Base-by-base conservation (phyloP, 257 asterid species). In the Paulownia fortunei region DNA sequence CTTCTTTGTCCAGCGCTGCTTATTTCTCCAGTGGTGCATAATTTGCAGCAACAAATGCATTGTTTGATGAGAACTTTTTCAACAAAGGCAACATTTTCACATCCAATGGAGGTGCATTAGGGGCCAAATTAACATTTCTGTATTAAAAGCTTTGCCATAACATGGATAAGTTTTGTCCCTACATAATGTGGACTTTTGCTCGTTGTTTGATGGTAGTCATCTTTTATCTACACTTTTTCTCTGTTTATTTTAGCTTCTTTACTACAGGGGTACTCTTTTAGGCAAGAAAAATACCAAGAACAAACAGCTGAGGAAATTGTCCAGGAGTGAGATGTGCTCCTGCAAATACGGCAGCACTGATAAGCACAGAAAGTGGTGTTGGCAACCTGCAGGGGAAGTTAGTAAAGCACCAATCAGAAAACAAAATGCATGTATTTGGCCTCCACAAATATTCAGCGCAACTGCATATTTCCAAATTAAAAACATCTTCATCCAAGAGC, bases 271-370 rank as follows among this genome's bases (percentile, higher is more conserved):
- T 73, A 34, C 37, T 41, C 19, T 61, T 61, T 30, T 47, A 49
- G 60, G 74, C 51, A 73, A 51, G 60, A 76, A 62, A 68, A 76
- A 6, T 91, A 96, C 99, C 99, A 30, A 96, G 96, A 69, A 92
- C 94, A 70, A 96, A 96, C 47, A 96, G 84, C 87, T 93, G 98
- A 66, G 99, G 98, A 81, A 96, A 88, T 84, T 92, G 88, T 72
- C 96, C 97, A 32, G 99, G 99, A 73, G 98, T 90, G 80, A 93
- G 92, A 88, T 96, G 99, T 32, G 98, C 98, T 42, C 76, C 82
- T 18, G 98, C 97, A 82, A 96, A 96, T 46, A 90, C 97, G 27
- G 97, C 84, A 62, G 97, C 99, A 80, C 98, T 96, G 59, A 90
- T 41, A 26, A 93, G 76, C 80, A 88, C 90, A 69, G 99, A 83